phyloP scores from a whole-genome alignment of 192 early-diverging fungal genomes.

The Coemansia aciculifera region DNA sequence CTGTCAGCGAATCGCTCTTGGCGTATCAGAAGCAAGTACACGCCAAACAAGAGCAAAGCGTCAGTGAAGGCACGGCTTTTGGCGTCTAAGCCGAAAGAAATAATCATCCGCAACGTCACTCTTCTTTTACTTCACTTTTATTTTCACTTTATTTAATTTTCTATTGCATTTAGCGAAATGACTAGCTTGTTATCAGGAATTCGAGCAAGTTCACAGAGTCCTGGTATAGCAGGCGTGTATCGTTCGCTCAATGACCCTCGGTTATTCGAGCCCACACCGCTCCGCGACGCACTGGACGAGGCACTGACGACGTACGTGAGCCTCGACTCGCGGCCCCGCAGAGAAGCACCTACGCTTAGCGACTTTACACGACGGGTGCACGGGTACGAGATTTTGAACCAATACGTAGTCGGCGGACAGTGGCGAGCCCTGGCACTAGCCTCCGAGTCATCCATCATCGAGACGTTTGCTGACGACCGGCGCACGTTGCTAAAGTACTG shows the following conservation, averaged over 20 bases:
- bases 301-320: constrained; percentile 24
- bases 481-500: constrained; percentile 25
- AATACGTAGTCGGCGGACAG: constrained; percentile 31
- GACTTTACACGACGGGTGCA: constrained; percentile 25
- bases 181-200: constrained; percentile 33
- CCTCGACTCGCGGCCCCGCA: constrained; percentile 31
- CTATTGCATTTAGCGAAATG: constrained; percentile 16
- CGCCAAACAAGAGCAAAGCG: constrained; percentile 9
- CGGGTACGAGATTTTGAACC: constrained; percentile 44
- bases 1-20: constrained; percentile 40
- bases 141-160: neutral
- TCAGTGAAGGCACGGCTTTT: constrained; percentile 26
- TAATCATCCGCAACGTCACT: neutral
- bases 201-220: constrained; percentile 17
- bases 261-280: constrained; percentile 33
- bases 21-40: constrained; percentile 31
- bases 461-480: constrained; percentile 4
- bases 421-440: constrained; percentile 49
- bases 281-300: constrained; percentile 33
- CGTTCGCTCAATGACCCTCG: constrained; percentile 29
- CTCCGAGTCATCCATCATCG: constrained; percentile 21
- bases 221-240: neutral
- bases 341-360: constrained; percentile 12
- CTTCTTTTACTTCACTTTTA: neutral
- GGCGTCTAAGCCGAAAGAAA: neutral